Percentiles rank a stretch among this genome's conserved stretches.
phyloP scores from a whole-genome alignment of 1,284 basidiomycete genomes.

The Naganishia sp. region DNA sequence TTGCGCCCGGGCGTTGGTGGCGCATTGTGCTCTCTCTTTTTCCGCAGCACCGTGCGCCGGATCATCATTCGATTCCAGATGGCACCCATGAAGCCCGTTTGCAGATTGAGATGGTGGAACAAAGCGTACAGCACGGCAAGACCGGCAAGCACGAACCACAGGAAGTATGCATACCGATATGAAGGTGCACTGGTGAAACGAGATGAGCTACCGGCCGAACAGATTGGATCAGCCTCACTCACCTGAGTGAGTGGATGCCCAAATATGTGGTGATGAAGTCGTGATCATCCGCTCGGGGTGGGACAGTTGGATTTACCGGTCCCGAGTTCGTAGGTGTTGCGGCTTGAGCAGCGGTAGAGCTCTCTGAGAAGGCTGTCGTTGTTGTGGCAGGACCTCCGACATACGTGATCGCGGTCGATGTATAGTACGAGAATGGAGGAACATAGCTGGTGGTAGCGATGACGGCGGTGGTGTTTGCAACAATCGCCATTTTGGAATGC shows the following conservation, averaged over 20 bases:
- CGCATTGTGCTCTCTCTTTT: conserved; percentile 30
- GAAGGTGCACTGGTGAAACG: conserved; percentile 41
- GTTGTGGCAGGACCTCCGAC: conserved; percentile 21
- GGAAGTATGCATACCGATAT: conserved; percentile 49
- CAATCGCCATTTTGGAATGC: conserved; percentile 40
- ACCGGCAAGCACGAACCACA: conserved; percentile 47
- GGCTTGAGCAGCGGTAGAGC: conserved; percentile 16
- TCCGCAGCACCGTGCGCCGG: conserved; percentile 30
- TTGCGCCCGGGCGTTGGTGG: conserved; percentile 38
- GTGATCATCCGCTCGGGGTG: conserved; percentile 39
- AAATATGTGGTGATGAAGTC: conserved; percentile 49
- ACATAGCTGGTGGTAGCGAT: conserved; percentile 40
- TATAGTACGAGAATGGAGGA: conserved; percentile 39
- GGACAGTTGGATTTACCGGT: conserved; percentile 44
- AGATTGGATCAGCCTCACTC: conserved; percentile 19
- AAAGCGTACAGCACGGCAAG: conserved; percentile 44
- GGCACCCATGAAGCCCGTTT: conserved; percentile 44
- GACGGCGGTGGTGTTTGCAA: conserved; percentile 39
- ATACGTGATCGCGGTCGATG: conserved; percentile 36
- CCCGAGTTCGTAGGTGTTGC: conserved; percentile 40
- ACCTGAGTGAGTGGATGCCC: conserved; percentile 51
- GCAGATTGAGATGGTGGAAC: conserved; percentile 48
- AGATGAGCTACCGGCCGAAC: background rate
- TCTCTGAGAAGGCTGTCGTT: background rate
- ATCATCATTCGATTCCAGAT: conserved; percentile 47